Base-by-base conservation (phyloP, 805 yeast species). In the Candida parachauliodes region DNA sequence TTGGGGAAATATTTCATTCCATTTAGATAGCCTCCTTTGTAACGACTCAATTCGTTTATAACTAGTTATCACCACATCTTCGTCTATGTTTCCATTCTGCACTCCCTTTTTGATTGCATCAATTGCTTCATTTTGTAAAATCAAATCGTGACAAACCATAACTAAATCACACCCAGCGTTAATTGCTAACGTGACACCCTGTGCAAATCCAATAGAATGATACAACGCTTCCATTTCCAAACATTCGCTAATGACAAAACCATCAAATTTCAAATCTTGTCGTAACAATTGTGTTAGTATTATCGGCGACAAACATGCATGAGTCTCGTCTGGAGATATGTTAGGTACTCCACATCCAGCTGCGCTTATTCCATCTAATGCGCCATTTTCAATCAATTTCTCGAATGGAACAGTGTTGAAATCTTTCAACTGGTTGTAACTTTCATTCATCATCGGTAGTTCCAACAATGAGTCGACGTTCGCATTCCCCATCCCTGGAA, bases 311-410 rank as follows among this genome's bases (percentile, higher is more conserved):
- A 79, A 59, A 44, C 83, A 78, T 3, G 83, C 83, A 50, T 78
- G 82, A 25, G 75, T 69, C 47, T 79, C 84, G 44, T 75, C 76
- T 8, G 77, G 77, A 18, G 78, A 66, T 11, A 79, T 68, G 27
- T 73, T 69, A 0, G 85, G 84, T 10, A 79, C 76, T 2, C 81
- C 83, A 45, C 82, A 77, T 11, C 83, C 83, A 11, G 82, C 80
- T 3, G 78, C 81, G 53, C 72, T 62, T 12, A 79, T 59, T 1
- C 81, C 76, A 52, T 78, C 83, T 32, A 79, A 54, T 6, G 69
- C 42, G 20, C 59, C 65, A 22, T 61, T 66, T 29, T 70, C 62
- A 28, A 74, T 68, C 33, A 76, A 56, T 39, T 65, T 61, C 10
- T 65, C 65, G 48, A 76, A 79, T 3, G 83, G 83, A 10, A 72